Conservation (phyloP, 2,329 filamentous ascomycete genomes). For the Aspergillus thermomutatus region DNA sequence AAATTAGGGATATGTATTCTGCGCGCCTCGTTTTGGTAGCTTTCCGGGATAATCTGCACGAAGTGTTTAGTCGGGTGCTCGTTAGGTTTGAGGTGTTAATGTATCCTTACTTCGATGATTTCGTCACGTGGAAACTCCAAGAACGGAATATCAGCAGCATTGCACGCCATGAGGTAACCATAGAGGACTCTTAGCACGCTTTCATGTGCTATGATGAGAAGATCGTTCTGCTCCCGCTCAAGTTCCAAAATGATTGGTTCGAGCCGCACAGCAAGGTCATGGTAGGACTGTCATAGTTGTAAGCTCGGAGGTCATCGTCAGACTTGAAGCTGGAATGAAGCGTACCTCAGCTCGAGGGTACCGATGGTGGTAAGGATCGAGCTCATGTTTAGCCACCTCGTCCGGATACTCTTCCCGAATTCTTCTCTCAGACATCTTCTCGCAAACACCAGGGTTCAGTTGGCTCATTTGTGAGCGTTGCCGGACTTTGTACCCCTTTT, state of each 20-base stretch:
- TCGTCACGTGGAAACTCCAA: conserved; percentile 93
- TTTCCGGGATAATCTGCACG: conserved; percentile 82
- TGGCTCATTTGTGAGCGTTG: conserved; percentile 97
- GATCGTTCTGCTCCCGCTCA: conserved; percentile 92
- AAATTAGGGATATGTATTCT: conserved; percentile 78
- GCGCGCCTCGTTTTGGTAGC: conserved; percentile 94
- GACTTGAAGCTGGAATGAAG: background rate
- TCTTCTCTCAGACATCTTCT: conserved; percentile 80
- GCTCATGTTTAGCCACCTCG: conserved; percentile 86
- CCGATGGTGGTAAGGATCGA: conserved; percentile 93
- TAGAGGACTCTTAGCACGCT: conserved; percentile 96
- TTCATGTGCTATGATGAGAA: conserved; percentile 98
- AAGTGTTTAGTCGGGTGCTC: conserved; percentile 12
- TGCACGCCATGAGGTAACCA: conserved; percentile 97
- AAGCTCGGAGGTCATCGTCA: background rate
- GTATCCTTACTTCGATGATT: conserved; percentile 73
- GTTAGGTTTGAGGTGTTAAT: background rate
- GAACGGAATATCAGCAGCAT: conserved; percentile 87
- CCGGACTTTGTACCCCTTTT: conserved; percentile 77
- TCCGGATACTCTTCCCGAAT: conserved; percentile 83
- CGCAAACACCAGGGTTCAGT: conserved; percentile 92
- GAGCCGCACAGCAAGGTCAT: conserved; percentile 94
- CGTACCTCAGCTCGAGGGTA: conserved; percentile 89
- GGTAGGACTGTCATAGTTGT: conserved; percentile 69
- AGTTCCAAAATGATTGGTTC: conserved; percentile 97